These are phyloP conservation scores for Talaromyces funiculosus DNA, from an alignment of 2,329 filamentous ascomycete species.

Conservation along the genomic window DNA sequence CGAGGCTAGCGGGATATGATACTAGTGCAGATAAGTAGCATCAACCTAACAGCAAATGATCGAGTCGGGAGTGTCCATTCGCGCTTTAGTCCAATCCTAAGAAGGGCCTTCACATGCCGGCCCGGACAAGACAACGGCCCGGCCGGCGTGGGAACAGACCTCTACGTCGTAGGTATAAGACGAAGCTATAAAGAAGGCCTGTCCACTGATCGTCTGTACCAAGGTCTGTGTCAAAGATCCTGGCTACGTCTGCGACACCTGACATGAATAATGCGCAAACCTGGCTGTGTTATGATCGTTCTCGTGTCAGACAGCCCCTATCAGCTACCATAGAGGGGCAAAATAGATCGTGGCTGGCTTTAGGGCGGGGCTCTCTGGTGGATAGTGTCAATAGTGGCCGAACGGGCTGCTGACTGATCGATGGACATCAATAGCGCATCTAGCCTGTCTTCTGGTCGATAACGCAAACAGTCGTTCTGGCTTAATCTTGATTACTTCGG, in stretches of 20 bases:
- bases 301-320: not conserved
- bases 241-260: not conserved
- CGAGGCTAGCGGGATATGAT: no score
- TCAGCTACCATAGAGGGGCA: conserved; percentile 6
- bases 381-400: not conserved
- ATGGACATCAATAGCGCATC: not conserved
- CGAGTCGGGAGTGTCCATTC: not conserved
- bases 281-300: not conserved
- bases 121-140: conserved; percentile 1
- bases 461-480: not conserved
- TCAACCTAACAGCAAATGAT: not conserved
- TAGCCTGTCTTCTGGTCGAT: not conserved
- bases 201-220: not conserved
- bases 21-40: not conserved
- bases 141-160: not conserved
- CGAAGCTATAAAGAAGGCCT: not conserved
- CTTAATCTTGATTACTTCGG: not conserved
- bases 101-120: conserved; percentile 5
- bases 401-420: not conserved
- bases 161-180: not conserved
- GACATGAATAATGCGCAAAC: not conserved
- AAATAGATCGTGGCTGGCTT: conserved; percentile 6
- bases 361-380: conserved; percentile 8
- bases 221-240: not conserved
- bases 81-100: not conserved